Percentiles rank a stretch among this genome's conserved stretches.
Evolutionary conservation across 495 filamentous ascomycete genomes (phyloP).

Genomic region (Schizothecium vesticola): DNA sequence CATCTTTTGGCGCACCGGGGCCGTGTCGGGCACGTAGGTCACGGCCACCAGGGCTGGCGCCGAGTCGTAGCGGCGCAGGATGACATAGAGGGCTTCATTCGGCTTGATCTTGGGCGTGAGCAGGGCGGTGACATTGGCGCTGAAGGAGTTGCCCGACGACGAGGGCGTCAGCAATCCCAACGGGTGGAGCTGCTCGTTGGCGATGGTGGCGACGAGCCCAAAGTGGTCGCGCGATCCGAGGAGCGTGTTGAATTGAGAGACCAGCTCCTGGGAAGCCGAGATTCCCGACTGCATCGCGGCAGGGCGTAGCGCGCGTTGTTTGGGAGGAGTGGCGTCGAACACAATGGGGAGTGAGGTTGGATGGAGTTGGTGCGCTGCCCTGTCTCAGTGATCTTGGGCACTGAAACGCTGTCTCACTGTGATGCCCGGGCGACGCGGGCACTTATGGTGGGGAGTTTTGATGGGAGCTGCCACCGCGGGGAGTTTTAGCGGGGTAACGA

Average conservation of each 20-base stretch:
- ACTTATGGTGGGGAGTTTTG: not conserved
- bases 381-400: not conserved
- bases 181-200: slow-evolving; percentile 67
- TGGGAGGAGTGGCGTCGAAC: not conserved
- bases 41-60: slow-evolving; percentile 62
- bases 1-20: slow-evolving; percentile 91
- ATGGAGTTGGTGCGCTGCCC: not conserved
- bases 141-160: slow-evolving; percentile 52
- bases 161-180: slow-evolving; percentile 52
- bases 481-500: not conserved
- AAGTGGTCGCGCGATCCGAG: slow-evolving; percentile 58
- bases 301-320: not conserved
- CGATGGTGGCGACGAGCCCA: slow-evolving; percentile 77
- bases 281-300: slow-evolving; percentile 82
- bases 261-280: slow-evolving; percentile 80
- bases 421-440: not conserved
- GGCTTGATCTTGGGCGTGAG: slow-evolving; percentile 61
- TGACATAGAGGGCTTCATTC: slow-evolving; percentile 73
- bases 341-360: not conserved
- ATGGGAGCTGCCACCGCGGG: not conserved
- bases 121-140: slow-evolving; percentile 50
- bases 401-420: not conserved
- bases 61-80: slow-evolving; percentile 63
- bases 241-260: slow-evolving; percentile 71
- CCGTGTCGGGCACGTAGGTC: slow-evolving; percentile 85